These are phyloP conservation scores for Castanea sativa DNA, from an alignment of 306 rosid genomes.

Conservation along the genomic window DNA sequence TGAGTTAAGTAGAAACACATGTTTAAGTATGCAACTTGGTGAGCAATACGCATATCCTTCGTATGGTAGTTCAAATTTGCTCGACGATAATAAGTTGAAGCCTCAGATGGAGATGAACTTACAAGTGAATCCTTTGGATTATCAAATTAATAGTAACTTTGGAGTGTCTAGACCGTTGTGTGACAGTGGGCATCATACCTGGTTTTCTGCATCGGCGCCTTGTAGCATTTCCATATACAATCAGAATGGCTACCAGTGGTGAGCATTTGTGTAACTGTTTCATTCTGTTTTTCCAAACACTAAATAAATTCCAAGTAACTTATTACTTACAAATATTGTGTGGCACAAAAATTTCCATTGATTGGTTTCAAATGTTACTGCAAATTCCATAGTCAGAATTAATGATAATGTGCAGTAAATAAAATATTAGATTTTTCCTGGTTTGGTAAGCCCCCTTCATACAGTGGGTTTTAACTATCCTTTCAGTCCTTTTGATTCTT, in stretches of 20 bases:
- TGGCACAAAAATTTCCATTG: not conserved
- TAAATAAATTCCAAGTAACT: not conserved
- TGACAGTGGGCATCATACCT: conserved; percentile 53
- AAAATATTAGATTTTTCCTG: no score
- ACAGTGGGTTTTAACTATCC: not conserved
- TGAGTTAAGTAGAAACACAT: conserved; percentile 45
- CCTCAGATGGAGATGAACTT: conserved; percentile 27
- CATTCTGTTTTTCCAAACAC: not conserved
- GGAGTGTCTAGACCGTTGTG: conserved; percentile 49
- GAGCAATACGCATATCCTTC: conserved; percentile 54
- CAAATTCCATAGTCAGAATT: not conserved
- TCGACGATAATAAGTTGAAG: conserved; percentile 36
- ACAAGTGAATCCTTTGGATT: conserved; percentile 41
- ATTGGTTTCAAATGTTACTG: not conserved
- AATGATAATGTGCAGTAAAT: not conserved
- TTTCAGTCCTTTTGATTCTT: not conserved
- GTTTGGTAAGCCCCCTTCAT: not conserved
- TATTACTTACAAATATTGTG: not conserved
- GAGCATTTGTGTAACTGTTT: conserved; percentile 6
- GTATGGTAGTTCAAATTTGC: conserved; percentile 19
- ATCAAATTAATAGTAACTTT: conserved; percentile 46
- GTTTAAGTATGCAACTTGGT: conserved; percentile 42
- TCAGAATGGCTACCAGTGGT: conserved; percentile 53
- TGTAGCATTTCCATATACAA: conserved; percentile 58
- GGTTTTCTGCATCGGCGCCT: conserved; percentile 53